Evolutionary conservation across 805 yeast species (phyloP), one percentile per base, ranked within the genome.

Genomic region (Saturnispora zaruensis): DNA sequence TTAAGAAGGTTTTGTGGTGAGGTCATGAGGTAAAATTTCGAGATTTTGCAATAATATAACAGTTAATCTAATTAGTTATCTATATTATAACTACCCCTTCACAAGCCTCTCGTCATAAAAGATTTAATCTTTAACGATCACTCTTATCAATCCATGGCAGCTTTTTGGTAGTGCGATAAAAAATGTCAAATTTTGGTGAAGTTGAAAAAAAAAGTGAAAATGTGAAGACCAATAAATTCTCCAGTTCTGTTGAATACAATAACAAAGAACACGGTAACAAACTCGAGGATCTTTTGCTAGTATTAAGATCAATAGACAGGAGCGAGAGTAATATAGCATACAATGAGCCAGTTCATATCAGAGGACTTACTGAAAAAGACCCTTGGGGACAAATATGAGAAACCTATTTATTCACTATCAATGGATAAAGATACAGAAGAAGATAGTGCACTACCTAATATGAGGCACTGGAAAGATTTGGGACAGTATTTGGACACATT

Each of bases 401-500:
- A 56, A 43, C 48, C 55, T n/a, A 61, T 61, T n/a, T 44, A 23
- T 11, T 16, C 41, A 16, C 13, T 34, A 25, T 30, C 36, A 32
- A 16, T 16, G 23, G 46, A 46, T 16, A 18, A 53, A 11, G 50
- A 53, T 24, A 36, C 34, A 11, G 46, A 54, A 14, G 53, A 50
- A 23, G 43, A 50, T 21, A 38, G 41, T n/a, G 43, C 38, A 2
- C 42, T 55, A 20, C 58, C 61, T 3, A 56, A 58, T 21, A 47
- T 65, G 16, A 56, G 49, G 37, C 65, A 65, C 48, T 68, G 72
- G 72, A 66, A 64, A 53, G 71, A 67, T 37, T 52, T 68, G 11
- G 71, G 71, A 4, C 56, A 55, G 21, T 67, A 58, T 51, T 51
- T 68, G 23, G 69, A 67, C 28, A 58, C 65, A 16, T 46, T 66